Evolutionary conservation across 1,139 yeast species (phyloP), one percentile per base, ranked within the genome.

Genomic region (Pichiaceae sp.): DNA sequence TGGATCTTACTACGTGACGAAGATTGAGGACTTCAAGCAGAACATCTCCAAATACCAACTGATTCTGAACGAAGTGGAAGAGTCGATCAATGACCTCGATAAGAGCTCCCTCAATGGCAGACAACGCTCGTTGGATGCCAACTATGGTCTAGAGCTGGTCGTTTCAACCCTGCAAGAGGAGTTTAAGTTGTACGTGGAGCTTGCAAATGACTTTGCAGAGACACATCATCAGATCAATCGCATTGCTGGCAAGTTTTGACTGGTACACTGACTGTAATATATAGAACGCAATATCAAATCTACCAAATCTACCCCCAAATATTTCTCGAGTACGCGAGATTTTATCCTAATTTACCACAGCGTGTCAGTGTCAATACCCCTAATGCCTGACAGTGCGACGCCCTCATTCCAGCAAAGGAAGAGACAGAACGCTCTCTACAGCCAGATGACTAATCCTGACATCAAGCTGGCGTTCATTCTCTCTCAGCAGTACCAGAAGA

Each of bases 131-230:
- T 32, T 63, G 57, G 33, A 59, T 62, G 46, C 56, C 50, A 34
- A 69, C 64, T 40, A 73, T 33, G 75, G 75, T 16, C 64, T 80
- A 39, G 70, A 71, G 42, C 67, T 65, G 46, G 68, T 83, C 17
- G 70, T 80, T 21, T 68, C 69, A 33, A 82, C 95, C 0, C 69
- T 91, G 24, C 77, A 79, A 47, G 86, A 82, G 48, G 96, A 89
- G 60, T 86, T 86, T 57, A 68, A 70, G 39, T 66, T 89, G 45
- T 89, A 89, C 59, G 84, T 91, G 89, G 95, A 87, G 50, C 68
- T 87, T 36, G 89, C 96, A 41, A 94, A 87, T 59, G 72, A 78
- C 26, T 79, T 89, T 52, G 97, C 97, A 2, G 95, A 83, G 51
- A 63, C 86, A 37, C 97, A 91, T 60, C 87, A 81, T 48, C 78